These are phyloP conservation scores for Paraglomus brasilianum DNA, from an alignment of 192 early-diverging fungal genomes.

Conservation along the genomic window DNA sequence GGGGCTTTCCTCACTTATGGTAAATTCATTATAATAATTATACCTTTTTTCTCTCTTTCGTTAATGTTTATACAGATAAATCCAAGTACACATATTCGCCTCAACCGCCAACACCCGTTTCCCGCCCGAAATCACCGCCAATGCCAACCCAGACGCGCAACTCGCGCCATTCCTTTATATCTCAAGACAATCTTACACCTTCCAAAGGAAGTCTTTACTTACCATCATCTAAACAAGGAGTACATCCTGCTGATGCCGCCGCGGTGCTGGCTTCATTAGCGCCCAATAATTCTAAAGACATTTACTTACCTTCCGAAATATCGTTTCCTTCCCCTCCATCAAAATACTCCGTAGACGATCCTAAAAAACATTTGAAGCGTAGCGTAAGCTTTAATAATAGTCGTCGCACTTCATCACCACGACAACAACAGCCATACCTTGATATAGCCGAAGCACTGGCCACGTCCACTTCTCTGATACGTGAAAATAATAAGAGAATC, in stretches of 20 bases:
- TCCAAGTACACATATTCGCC: slow-evolving; percentile 20
- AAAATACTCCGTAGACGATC: slow-evolving; percentile 15
- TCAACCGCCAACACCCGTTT: slow-evolving; percentile 4
- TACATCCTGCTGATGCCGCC: slow-evolving; percentile 23
- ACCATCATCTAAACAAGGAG: neutral
- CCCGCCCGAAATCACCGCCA: slow-evolving; percentile 7
- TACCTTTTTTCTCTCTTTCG: neutral
- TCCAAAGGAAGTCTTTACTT: neutral
- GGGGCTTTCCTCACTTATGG: neutral
- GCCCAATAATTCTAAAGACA: neutral
- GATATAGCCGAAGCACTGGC: slow-evolving; percentile 31
- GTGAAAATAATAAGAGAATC: slow-evolving; percentile 29
- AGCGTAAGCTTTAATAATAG: slow-evolving; percentile 27
- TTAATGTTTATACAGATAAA: slow-evolving; percentile 18
- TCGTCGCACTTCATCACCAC: slow-evolving; percentile 12
- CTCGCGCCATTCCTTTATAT: slow-evolving; percentile 22
- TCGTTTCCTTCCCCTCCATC: neutral
- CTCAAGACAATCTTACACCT: neutral
- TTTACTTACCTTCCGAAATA: neutral
- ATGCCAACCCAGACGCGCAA: slow-evolving; percentile 11
- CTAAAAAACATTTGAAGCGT: slow-evolving; percentile 29
- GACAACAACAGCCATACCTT: slow-evolving; percentile 21
- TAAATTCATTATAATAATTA: neutral
- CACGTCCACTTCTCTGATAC: slow-evolving; percentile 18
- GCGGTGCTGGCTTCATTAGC: slow-evolving; percentile 29